Conservation (phyloP, 2,329 filamentous ascomycete species). For the Pseudocercospora eumusae region DNA sequence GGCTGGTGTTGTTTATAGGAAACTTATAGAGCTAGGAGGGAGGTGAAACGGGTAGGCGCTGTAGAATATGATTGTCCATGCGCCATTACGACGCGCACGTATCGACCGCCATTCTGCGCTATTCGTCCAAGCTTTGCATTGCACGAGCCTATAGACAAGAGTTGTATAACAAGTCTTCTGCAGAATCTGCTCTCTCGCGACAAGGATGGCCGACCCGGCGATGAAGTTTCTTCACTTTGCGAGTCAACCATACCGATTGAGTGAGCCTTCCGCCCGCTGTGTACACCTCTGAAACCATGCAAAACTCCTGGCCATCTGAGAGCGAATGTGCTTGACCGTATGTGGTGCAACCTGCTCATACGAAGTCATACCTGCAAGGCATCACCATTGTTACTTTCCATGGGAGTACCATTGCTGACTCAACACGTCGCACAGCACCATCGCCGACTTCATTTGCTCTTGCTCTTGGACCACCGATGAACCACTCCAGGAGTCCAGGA, state of each 20-base stretch:
- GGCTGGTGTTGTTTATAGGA: too few relatives aligned
- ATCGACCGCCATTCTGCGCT: not conserved
- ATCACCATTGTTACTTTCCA: not conserved
- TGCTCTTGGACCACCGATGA: too few relatives aligned
- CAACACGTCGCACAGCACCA: not conserved
- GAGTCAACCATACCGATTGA: not conserved
- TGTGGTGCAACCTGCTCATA: not conserved
- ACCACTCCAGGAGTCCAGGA: not conserved
- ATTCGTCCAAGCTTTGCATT: not conserved
- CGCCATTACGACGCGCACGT: not conserved
- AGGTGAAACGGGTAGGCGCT: constrained; percentile 4
- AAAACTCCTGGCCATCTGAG: not conserved
- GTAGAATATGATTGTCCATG: not conserved
- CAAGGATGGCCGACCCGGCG: not conserved
- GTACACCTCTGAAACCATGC: not conserved
- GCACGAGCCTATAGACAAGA: not conserved
- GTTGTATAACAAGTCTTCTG: constrained; percentile 2
- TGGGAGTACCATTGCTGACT: not conserved
- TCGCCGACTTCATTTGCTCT: not conserved
- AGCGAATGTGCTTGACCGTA: not conserved
- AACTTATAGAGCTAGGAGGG: not conserved
- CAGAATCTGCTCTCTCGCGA: not conserved
- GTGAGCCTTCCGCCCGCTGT: not conserved
- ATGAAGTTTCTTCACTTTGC: not conserved
- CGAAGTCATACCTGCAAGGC: too few relatives aligned